Base-by-base conservation (phyloP, 2,329 filamentous ascomycete species). In the Alternaria angustiovoidea region DNA sequence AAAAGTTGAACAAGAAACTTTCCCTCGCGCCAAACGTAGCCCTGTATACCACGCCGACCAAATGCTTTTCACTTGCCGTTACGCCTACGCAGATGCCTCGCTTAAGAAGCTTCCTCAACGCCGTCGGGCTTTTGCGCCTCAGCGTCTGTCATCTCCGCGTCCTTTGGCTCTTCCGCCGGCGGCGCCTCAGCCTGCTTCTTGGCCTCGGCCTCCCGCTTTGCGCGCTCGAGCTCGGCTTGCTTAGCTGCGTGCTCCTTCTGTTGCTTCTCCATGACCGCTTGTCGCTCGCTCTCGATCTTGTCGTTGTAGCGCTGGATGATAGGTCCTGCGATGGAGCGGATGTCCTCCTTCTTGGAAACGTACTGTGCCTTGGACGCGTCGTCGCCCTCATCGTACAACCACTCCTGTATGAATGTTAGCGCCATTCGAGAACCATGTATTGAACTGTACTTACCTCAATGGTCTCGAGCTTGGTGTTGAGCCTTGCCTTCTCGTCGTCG, bases 381-480 rank as follows among this genome's bases (percentile, higher is more conserved):
- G 66, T 97, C 94, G 62, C 95, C 95, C 57, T 98, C 95, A 55
- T 97, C 94, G 81, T 98, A 98, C 63, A 99, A 86, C 95, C 95
- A 99, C 78, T 99, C 94, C 94, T 98, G 66, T 24, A 7, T 36
- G 7, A 12, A 16, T 34, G 65, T 72, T 63, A 73, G 67, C 47
- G 46, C 39, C 34, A 30, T 32, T 9, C 20, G 20, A 26, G 2
- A 2, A 20, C 2, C 0, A 16, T 20, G 11, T 11, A 16, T 0
- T 7, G 22, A 8, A 1, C 7, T 32, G 52, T 78, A 30, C 91
- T 84, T 87, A 97, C 94, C 91, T 98, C 94, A 69, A 86, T 89
- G 59, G 88, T 83, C 75, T 92, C 91, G 64, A 97, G 89, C 86
- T 95, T 96, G 54, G 88, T 86, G 78, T 88, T 90, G 69, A 98